Base-by-base conservation (phyloP, 2,329 filamentous ascomycete species). In the Ascochyta viciae-villosae region DNA sequence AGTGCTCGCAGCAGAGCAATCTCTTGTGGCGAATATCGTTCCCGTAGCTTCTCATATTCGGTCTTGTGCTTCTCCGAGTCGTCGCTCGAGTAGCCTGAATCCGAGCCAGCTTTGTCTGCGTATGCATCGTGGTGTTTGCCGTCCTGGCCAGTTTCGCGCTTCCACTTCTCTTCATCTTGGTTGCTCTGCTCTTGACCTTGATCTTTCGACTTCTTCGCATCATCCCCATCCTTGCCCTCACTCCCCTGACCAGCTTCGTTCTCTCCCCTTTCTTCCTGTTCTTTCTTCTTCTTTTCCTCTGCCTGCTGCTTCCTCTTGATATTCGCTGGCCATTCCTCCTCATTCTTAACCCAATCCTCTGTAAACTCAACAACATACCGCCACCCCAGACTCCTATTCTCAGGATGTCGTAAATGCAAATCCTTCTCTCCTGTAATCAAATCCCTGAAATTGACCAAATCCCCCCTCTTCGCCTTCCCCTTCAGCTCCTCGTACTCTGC, bases 281-380 rank as follows among this genome's bases (percentile, higher is more conserved):
- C 50, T 73, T 57, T 34, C 27, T 33, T 50, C 24, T 54, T 41
- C 15, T 52, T 35, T 9, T 54, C 39, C 15, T 58, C 58, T 43
- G 74, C 65, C 45, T 72, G 64, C 64, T 76, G 59, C 54, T 72
- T 73, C 55, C 74, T 75, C 62, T 77, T 69, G 8, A 78, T 31
- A 60, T 84, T 84, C 0, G 77, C 76, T 0, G 80, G 81, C 81
- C 81, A 84, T 1, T 75, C 63, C 56, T 84, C 73, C 7, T 75
- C 62, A 34, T 80, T 75, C 65, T 82, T 84, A 51, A 84, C 73
- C 68, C 76, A 81, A 46, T 81, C 75, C 54, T 84, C 81, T 0
- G 79, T 80, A 9, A 75, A 74, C 33, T 83, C 72, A 0, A 84
- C 67, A 10, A 83, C 79, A 60, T 80, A 82, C 33, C 82, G 72